Base-by-base conservation (phyloP, 108 stramenopile species). In the Fragilariopsis cylindrus region DNA sequence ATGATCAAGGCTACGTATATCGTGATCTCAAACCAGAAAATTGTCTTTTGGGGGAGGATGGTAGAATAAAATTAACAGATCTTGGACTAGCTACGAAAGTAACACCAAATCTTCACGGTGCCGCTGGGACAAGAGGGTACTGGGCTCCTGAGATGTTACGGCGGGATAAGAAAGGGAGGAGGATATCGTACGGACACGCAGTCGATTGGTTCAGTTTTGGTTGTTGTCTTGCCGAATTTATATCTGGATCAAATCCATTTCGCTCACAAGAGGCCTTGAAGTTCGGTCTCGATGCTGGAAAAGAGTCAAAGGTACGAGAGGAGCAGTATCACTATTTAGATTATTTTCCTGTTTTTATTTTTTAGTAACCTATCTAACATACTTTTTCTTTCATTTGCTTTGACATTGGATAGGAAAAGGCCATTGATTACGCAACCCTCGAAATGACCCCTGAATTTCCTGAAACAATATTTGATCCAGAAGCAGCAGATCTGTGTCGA, bases 131-230 rank as follows among this genome's bases (percentile, higher is more conserved):
- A 40, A 78, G 92, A 62, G 96, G 93, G 12, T 96, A 98, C 82
- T 97, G 96, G 97, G 96, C 96, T 41, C 98, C 98, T 47, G 98
- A 98, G 81, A 98, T 98, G 98, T 81, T 96, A 46, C 82, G 84
- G 21, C 81, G 90, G 42, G 94, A 97, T 73, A 76, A 79, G 56
- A 86, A 69, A 62, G 97, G 97, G 39, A 92, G 91, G 71, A 75
- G 94, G 66, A 89, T 85, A 81, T 69, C 82, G 18, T 97, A 98
- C 75, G 83, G 84, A 57, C 88, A 94, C 53, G 77, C 85, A 64
- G 96, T 97, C 13, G 98, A 98, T 78, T 97, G 96, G 96, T 97
- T 97, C 79, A 93, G 92, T 77, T 94, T 94, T 78, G 98, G 98
- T 13, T 97, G 96, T 77, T 85, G 92, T 69, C 70, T 98, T 45